A percentile compares a stretch with the other conserved stretches of the same genome.
phyloP scores from a whole-genome alignment of 176 grass and related monocot species.

The Stipa capillata region DNA sequence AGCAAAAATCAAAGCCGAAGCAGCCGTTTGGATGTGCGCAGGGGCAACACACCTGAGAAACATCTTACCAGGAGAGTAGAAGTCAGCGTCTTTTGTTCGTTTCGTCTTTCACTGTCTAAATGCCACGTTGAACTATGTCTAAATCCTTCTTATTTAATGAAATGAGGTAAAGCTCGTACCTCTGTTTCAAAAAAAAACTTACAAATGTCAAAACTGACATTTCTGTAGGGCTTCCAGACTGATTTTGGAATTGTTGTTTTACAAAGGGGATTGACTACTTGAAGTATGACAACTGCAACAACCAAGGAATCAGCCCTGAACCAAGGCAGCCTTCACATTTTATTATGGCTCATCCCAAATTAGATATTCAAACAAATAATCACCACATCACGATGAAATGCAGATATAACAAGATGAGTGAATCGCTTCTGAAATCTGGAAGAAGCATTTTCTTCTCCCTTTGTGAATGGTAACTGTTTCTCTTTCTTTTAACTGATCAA shows the following conservation, averaged over 20 bases:
- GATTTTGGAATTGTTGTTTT: not conserved
- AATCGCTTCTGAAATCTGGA: constrained; percentile 35
- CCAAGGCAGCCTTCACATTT: not conserved
- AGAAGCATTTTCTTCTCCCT: constrained; percentile 48
- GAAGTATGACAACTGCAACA: constrained; percentile 11
- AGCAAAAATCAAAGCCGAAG: too few relatives aligned
- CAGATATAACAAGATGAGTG: constrained; percentile 40
- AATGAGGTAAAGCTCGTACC: too few relatives aligned
- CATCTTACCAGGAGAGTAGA: too few relatives aligned
- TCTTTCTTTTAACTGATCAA: not conserved
- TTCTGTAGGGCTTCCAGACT: not conserved
- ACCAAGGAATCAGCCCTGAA: not conserved
- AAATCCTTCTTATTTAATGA: too few relatives aligned
- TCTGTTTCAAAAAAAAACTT: too few relatives aligned
- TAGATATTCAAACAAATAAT: not conserved
- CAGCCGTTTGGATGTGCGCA: too few relatives aligned
- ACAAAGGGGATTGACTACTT: constrained; percentile 4
- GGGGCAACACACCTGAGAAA: too few relatives aligned
- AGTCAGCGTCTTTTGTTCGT: too few relatives aligned
- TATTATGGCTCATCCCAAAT: not conserved
- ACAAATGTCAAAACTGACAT: not conserved
- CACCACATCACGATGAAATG: not conserved
- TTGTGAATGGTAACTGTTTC: constrained; percentile 40
- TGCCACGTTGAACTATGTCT: too few relatives aligned
- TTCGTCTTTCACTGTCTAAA: too few relatives aligned